Evolutionary conservation across 306 rosid genomes (phyloP), one percentile per base, ranked within the genome.

Genomic region (Biancaea sappan): DNA sequence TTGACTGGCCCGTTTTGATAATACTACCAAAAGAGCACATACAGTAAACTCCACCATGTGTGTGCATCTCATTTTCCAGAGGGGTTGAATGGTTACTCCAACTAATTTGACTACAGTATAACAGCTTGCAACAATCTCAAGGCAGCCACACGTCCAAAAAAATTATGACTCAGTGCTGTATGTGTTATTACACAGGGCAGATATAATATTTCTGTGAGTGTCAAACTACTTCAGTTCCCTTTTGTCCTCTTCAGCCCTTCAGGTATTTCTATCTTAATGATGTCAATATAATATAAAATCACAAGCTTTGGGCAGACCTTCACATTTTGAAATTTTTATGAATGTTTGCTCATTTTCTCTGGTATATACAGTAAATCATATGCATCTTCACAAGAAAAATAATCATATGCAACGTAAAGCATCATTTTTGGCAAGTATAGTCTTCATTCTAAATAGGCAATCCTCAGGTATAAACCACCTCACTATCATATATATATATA

Each of bases 11-110:
- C n/a, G n/a, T n/a, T n/a, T n/a, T n/a, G n/a, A n/a, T n/a, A n/a
- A n/a, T n/a, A n/a, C n/a, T n/a, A n/a, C 53, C 67, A 40, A 10
- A 28, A 35, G 52, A 57, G 26, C 76, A 57, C 16, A 28, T 54
- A 3, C 54, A 56, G 28, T 4, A 37, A 8, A 26, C 76, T 48
- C 66, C 66, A 54, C 60, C 73, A 68, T 3, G 19, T 48, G 5
- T 51, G 46, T 69, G 46, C 44, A 4, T 34, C 35, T 9, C n/a
- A n/a, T n/a, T n/a, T n/a, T 69, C 34, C 74, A 32, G 48, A 51
- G 2, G 24, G 13, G 34, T 29, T 21, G 48, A n/a, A n/a, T 24
- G 62, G 48, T 21, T 34, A 34, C 21, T 50, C 62, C 47, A 31
- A 50, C 48, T 50, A 50, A 29, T 48, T 5, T 48, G 2, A 68